phyloP scores from a whole-genome alignment of 108 stramenopile genomes.

The Cyclostephanos tholiformis region DNA sequence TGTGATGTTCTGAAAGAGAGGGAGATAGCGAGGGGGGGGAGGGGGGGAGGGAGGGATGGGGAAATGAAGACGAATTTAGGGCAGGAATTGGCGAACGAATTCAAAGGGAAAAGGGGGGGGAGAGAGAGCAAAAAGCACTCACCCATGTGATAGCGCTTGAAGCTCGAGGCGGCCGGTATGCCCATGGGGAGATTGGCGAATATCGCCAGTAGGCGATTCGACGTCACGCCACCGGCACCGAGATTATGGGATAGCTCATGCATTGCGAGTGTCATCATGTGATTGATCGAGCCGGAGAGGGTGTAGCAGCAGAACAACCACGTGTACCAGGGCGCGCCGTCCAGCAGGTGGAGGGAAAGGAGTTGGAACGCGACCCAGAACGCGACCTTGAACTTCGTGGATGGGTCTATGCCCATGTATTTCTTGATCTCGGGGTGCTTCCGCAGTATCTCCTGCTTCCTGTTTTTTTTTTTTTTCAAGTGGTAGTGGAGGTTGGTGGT shows the following conservation, averaged over 20 bases:
- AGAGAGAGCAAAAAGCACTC: no score
- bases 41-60: no score
- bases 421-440: constrained; percentile 84
- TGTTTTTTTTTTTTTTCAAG: no score
- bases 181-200: constrained; percentile 89
- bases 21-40: no score
- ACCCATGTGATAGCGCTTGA: constrained; percentile 94
- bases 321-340: constrained; percentile 49
- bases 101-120: no score
- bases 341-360: constrained; percentile 62
- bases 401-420: constrained; percentile 78
- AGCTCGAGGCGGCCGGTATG: constrained; percentile 81
- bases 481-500: no score
- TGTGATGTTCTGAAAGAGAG: constrained; percentile 74
- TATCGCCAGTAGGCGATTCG: constrained; percentile 80
- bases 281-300: constrained; percentile 81
- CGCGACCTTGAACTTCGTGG: constrained; percentile 66
- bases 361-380: constrained; percentile 61
- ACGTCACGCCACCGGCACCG: constrained; percentile 62
- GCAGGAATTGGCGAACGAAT: no score
- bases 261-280: constrained; percentile 85
- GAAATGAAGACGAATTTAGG: no score
- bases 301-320: constrained; percentile 68
- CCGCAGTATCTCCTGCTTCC: constrained; percentile 77
- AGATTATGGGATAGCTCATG: constrained; percentile 95